A percentile compares a stretch with the other conserved stretches of the same genome.
phyloP scores from a whole-genome alignment of 805 yeast species.

The Spathaspora arborariae region DNA sequence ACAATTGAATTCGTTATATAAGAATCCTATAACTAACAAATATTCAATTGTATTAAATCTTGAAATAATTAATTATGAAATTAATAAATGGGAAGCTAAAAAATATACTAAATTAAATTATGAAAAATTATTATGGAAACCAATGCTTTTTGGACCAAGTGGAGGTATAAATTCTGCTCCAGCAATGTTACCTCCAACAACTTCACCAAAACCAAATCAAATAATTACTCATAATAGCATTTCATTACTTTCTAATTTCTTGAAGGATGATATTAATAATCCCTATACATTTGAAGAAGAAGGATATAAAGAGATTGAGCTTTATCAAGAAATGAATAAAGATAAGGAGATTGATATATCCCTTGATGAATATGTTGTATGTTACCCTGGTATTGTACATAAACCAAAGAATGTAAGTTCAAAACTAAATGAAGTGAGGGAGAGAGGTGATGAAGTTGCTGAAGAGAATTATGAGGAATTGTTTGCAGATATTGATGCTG shows the following conservation, averaged over 20 bases:
- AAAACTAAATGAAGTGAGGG: neutral
- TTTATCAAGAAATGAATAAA: slow-evolving; percentile 14
- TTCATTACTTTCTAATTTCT: slow-evolving; percentile 52
- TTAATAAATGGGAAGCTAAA: slow-evolving; percentile 52
- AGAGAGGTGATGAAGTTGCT: neutral
- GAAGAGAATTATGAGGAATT: slow-evolving; percentile 14
- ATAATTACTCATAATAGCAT: slow-evolving; percentile 41
- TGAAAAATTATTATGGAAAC: slow-evolving; percentile 68
- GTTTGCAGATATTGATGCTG: slow-evolving; percentile 22
- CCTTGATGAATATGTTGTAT: slow-evolving; percentile 23
- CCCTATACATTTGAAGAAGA: slow-evolving; percentile 57
- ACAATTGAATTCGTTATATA: slow-evolving; percentile 58
- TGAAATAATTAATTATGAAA: slow-evolving; percentile 35
- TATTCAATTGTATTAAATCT: slow-evolving; percentile 56
- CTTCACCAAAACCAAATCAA: neutral
- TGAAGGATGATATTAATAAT: slow-evolving; percentile 67
- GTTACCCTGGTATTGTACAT: slow-evolving; percentile 32
- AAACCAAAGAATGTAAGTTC: neutral
- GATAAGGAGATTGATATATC: slow-evolving; percentile 4
- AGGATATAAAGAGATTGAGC: slow-evolving; percentile 45
- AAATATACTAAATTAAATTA: slow-evolving; percentile 50
- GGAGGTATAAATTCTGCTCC: slow-evolving; percentile 75
- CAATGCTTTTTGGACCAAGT: slow-evolving; percentile 78
- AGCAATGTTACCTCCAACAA: slow-evolving; percentile 23
- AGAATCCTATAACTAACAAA: slow-evolving; percentile 38